A percentile compares a stretch with the other conserved stretches of the same genome.
Conservation (phyloP, 2,329 filamentous ascomycete species). For the Elsinoe perseae region DNA sequence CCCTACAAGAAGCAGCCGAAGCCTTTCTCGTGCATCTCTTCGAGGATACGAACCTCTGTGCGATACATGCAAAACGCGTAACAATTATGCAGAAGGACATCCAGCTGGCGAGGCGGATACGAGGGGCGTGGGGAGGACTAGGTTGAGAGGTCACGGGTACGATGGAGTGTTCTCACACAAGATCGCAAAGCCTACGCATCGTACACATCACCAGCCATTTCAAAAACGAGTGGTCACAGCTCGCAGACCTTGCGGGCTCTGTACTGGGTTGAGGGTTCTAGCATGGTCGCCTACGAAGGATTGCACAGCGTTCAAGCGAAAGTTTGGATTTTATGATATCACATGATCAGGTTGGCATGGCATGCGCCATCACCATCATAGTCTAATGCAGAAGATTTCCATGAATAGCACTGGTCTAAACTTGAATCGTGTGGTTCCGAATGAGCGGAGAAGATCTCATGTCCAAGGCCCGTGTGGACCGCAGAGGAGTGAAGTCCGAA, state of each 20-base stretch:
- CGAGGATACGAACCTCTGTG: slow-evolving; percentile 96
- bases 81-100: slow-evolving; percentile 98
- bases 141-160: slow-evolving; percentile 21
- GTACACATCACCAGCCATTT: too few species aligned
- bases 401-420: neutral
- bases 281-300: neutral
- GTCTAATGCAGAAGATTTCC: neutral
- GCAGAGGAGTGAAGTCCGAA: neutral
- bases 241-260: neutral
- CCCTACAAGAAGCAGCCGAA: slow-evolving; percentile 96
- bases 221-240: too few species aligned
- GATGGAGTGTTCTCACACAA: neutral
- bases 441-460: neutral
- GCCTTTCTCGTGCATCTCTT: slow-evolving; percentile 98
- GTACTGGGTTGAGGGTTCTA: too few species aligned
- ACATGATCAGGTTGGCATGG: neutral
- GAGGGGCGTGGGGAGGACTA: slow-evolving; percentile 55
- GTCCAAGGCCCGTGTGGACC: neutral
- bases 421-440: neutral
- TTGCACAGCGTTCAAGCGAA: neutral
- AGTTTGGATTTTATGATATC: slow-evolving; percentile 1
- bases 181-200: too few species aligned
- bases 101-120: slow-evolving; percentile 88
- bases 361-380: neutral
- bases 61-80: slow-evolving; percentile 98